Evolutionary conservation across 169 alveolate genomes (phyloP).

Genomic region (Eimeria necatrix): DNA sequence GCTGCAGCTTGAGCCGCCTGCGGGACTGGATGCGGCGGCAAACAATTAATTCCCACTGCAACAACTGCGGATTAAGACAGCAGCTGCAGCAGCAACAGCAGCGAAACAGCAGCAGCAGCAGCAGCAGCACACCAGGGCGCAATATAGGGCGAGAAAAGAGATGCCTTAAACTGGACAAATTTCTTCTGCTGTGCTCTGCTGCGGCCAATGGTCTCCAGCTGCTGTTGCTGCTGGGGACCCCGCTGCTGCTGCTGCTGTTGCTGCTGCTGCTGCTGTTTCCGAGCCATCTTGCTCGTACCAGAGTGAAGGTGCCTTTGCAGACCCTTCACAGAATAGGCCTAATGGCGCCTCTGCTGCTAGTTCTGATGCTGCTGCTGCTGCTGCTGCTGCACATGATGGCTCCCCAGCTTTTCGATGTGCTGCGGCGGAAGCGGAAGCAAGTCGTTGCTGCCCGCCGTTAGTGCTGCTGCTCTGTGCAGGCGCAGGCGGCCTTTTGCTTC

Average conservation of each 20-base stretch:
- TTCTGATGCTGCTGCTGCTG: neutral
- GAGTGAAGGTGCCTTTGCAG: neutral
- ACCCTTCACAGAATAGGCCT: neutral
- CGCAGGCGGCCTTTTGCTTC: too few relatives aligned
- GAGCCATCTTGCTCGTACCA: neutral
- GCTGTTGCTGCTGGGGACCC: constrained; percentile 25
- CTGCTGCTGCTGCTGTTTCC: constrained; percentile 27
- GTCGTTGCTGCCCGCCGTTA: neutral
- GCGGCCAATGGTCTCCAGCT: neutral
- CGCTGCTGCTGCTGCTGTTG: constrained; percentile 41
- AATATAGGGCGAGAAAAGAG: constrained; percentile 18
- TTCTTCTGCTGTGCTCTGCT: constrained; percentile 40
- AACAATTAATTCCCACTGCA: neutral
- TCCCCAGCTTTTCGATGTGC: neutral
- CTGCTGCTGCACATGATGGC: neutral
- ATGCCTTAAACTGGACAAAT: neutral
- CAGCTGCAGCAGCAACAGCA: constrained; percentile 1
- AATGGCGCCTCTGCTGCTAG: neutral
- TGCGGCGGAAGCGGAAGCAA: neutral
- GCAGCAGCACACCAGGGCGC: constrained; percentile 6
- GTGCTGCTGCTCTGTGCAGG: neutral
- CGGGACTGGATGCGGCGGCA: neutral
- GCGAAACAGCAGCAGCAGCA: constrained; percentile 3
- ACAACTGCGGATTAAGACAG: neutral
- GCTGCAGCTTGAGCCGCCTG: neutral